phyloP scores from a whole-genome alignment of 1,284 basidiomycete genomes.

The Pseudozyma sp. region DNA sequence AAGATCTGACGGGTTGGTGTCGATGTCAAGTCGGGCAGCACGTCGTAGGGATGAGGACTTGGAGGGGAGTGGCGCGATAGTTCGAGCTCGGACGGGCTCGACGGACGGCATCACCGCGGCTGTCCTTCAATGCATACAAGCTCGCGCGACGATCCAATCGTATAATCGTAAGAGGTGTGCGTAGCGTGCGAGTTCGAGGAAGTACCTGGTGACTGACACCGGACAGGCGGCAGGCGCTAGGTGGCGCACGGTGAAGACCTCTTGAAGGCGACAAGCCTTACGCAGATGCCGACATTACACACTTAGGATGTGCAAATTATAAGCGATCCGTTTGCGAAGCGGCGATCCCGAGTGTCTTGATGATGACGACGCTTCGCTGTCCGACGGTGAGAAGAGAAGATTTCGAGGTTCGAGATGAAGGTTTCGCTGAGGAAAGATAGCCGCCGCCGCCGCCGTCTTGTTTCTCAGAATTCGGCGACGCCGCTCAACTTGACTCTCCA shows the following conservation, averaged over 20 bases:
- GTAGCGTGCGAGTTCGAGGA: too few species aligned
- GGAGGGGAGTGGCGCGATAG: conserved; percentile 24
- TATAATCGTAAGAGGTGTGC: not conserved
- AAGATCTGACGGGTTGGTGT: not conserved
- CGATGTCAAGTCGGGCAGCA: not conserved
- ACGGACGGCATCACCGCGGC: conserved; percentile 47
- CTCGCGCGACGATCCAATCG: not conserved
- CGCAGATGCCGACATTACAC: too few species aligned
- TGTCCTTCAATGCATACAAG: conserved; percentile 6
- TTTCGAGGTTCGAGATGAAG: not conserved
- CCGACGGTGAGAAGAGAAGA: not conserved
- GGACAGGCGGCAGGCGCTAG: not conserved
- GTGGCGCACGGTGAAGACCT: not conserved
- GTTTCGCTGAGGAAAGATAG: conserved; percentile 1
- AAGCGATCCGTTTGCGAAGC: too few species aligned
- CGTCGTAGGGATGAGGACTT: conserved; percentile 10
- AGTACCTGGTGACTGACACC: not conserved
- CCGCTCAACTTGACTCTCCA: too few species aligned
- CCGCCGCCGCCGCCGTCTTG: too few species aligned
- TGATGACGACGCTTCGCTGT: not conserved
- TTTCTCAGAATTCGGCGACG: too few species aligned
- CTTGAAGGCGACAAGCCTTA: not conserved
- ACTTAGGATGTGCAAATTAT: too few species aligned
- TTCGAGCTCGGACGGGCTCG: conserved; percentile 34
- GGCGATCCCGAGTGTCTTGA: too few species aligned